Evolutionary conservation across 2,329 filamentous ascomycete species (phyloP), one percentile per base, ranked within the genome.

Genomic region (Passalora sequoiae): DNA sequence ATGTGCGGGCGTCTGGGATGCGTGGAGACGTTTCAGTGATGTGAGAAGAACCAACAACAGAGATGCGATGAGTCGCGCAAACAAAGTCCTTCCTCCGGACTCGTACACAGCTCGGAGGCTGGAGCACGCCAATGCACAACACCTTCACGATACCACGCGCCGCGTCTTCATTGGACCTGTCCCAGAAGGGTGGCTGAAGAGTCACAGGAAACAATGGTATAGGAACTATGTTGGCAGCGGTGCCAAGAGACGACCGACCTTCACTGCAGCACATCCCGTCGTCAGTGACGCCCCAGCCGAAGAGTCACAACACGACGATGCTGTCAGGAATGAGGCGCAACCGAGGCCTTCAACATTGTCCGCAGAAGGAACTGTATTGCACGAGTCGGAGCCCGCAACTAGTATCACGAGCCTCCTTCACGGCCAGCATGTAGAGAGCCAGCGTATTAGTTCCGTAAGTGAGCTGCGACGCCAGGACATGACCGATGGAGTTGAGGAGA

Each of bases 161-260:
- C 75, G 80, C 42, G 76, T 75, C 63, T 83, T 83, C 63, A 79
- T 83, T 46, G 80, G 80, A 1, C 80, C 80, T 25, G 78, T 83
- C 25, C 80, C 80, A 32, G 75, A 78, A 54, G 78, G 76, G 44
- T 83, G 80, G 80, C 69, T 82, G 41, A 77, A 76, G 54, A 76
- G 73, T 47, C 76, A 82, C 60, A 70, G 78, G 40, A 79, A 78
- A 55, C 72, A 76, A 45, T 83, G 80, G 80, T 82, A 81, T 63
- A 75, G 68, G 53, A 65, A 69, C 55, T 69, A 73, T 51, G 59
- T 71, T 16, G 69, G 63, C 64, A 66, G 55, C 65, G 43, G 52
- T 19, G 44, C 38, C 32, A 47, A 44, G 37, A 47, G 55, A 40
- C 40, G 47, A 7, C 51, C 56, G 10, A 60, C 58, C 6, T 61